phyloP scores from a whole-genome alignment of 1,284 basidiomycete genomes.

The Boletus semigastroideus region DNA sequence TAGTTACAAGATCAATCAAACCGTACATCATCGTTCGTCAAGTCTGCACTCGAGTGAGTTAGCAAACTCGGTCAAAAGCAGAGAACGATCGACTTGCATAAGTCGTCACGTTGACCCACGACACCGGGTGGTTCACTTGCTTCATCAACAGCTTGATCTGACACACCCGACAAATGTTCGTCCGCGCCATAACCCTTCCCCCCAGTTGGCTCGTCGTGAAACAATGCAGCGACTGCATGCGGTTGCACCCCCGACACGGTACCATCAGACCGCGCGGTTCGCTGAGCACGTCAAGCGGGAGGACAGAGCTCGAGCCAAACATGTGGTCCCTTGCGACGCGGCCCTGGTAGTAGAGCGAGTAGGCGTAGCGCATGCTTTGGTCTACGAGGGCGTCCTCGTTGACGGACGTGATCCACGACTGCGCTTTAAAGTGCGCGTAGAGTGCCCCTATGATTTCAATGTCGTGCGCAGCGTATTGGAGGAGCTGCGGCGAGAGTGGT shows the following conservation, averaged over 20 bases:
- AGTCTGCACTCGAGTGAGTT: slow-evolving; percentile 10
- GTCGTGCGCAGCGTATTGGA: slow-evolving; percentile 43
- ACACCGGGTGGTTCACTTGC: slow-evolving; percentile 18
- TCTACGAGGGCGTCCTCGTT: slow-evolving; percentile 16
- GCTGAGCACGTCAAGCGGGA: slow-evolving; percentile 28
- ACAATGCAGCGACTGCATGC: slow-evolving; percentile 30
- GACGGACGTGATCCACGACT: slow-evolving; percentile 31
- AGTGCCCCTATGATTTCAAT: slow-evolving; percentile 40
- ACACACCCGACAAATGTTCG: slow-evolving; percentile 29
- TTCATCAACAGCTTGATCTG: slow-evolving; percentile 34
- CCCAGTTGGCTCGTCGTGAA: slow-evolving; percentile 17
- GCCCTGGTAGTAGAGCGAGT: slow-evolving; percentile 29
- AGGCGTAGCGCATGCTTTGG: slow-evolving; percentile 31
- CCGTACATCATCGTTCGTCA: neutral
- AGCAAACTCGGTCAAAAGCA: slow-evolving; percentile 3
- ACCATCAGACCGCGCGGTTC: slow-evolving; percentile 28
- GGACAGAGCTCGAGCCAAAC: slow-evolving; percentile 25
- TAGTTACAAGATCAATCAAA: too few relatives aligned
- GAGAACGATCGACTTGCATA: slow-evolving; percentile 10
- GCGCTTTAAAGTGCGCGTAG: slow-evolving; percentile 35
- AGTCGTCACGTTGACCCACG: slow-evolving; percentile 21
- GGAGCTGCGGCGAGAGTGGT: slow-evolving; percentile 36
- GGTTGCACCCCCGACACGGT: slow-evolving; percentile 25
- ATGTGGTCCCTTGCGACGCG: slow-evolving; percentile 22
- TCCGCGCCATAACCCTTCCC: slow-evolving; percentile 22